Evolutionary conservation across 2,329 filamentous ascomycete genomes (phyloP), one percentile per base, ranked within the genome.

Genomic region (Claviceps sp.): DNA sequence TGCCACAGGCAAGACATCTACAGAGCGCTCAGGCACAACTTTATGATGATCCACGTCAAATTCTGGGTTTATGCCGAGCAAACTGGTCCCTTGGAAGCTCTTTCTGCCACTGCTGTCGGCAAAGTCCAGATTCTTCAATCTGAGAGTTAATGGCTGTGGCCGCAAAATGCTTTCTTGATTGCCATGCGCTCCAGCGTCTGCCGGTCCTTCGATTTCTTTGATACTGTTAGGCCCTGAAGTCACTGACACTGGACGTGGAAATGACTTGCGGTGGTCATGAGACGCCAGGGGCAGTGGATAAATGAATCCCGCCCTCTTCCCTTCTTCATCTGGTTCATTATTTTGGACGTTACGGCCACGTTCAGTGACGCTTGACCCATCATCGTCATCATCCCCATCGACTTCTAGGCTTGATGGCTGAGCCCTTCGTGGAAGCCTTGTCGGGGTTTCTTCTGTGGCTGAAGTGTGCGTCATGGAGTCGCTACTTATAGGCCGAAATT

Each of bases 381-480:
- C 52, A 39, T 37, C 46, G 19, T 43, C 22, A 19, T 37, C n/a
- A 13, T 11, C 45, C 4, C 17, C 24, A 2, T 34, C 11, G 4
- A 5, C 40, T 16, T 37, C 19, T 17, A 44, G 22, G 10, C 37
- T 52, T 8, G 51, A 24, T 11, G 41, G 24, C 16, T 37, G 24
- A 13, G 17, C 3, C 26, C 22, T 43, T 19, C 24, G 42, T 10
- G 34, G 45, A 22, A 26, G 37, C 19, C 42, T 52, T 19, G 52
- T 52, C 11, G 50, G 50, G 7, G 50, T 50, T 26, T 50, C 45
- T 17, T 24, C 49, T 30, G 24, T 26, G 22, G n/a, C 22, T 17
- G 4, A 54, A 38, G 1, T 30, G 48, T 44, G 46, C 53, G 11
- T 56, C 43, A 6, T 64, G 3, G 40, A 26, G n/a, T 39, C 50